Evolutionary conservation across 306 rosid species (phyloP).

Genomic region (Rosa chinensis): DNA sequence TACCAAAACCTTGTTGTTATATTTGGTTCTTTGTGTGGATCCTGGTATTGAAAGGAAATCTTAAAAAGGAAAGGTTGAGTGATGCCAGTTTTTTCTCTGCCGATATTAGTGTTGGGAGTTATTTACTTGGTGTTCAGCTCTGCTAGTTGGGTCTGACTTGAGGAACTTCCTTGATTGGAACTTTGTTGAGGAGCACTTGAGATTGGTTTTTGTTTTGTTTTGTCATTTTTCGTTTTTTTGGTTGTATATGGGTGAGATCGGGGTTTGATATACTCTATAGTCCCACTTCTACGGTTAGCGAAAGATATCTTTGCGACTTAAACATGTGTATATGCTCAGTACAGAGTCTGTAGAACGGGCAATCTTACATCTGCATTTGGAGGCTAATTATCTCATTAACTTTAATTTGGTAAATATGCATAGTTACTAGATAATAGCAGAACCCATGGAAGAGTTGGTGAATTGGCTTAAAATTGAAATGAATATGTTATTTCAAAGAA

Average conservation of each 20-base stretch:
- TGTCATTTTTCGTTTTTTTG: not conserved
- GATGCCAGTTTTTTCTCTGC: too few relatives aligned
- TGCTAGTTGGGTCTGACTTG: too few relatives aligned
- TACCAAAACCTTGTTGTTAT: too few relatives aligned
- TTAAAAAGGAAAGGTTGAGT: too few relatives aligned
- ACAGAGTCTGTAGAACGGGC: not conserved
- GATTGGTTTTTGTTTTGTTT: not conserved
- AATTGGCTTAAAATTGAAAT: too few relatives aligned
- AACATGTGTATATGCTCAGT: not conserved
- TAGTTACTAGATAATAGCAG: not conserved
- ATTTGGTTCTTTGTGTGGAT: too few relatives aligned
- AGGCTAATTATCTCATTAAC: not conserved
- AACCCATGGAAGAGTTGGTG: too few relatives aligned
- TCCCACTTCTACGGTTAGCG: not conserved
- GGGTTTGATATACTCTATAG: not conserved
- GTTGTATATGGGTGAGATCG: not conserved
- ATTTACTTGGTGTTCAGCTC: too few relatives aligned
- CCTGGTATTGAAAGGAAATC: too few relatives aligned
- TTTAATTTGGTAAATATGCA: not conserved
- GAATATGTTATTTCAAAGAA: too few relatives aligned
- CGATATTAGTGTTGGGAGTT: too few relatives aligned
- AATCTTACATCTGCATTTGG: not conserved
- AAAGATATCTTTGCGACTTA: not conserved
- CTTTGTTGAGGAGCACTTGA: not conserved
- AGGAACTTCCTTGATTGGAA: slow-evolving; percentile 1